Evolutionary conservation across 2,329 filamentous ascomycete genomes (phyloP), one percentile per base, ranked within the genome.

Genomic region (Curvularia sp.): DNA sequence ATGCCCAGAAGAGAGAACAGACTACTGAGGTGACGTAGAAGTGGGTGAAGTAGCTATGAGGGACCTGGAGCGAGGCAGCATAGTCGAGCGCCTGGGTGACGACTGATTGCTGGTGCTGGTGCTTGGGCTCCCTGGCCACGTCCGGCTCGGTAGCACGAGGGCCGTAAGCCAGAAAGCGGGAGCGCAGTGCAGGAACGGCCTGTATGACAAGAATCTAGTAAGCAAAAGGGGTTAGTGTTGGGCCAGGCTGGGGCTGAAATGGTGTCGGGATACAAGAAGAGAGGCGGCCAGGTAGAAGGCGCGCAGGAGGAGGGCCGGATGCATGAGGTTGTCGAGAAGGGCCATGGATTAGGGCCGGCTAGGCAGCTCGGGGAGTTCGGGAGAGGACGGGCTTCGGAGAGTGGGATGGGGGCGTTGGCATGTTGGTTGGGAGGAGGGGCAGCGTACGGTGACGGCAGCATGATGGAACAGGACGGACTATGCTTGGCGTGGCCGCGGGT

Each of bases 41-140:
- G 68, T 95, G 90, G 43, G 84, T 85, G 77, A 98, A 98, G 88
- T 91, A 98, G 61, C 85, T 85, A 78, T 98, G 95, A 22, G 94
- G 93, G 35, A 97, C 89, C 72, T 86, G 85, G 65, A 84, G 75
- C 38, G 76, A 78, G 33, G 85, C 83, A 20, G 85, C 69, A 57
- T 72, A 73, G 67, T 88, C 85, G 58, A 87, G 78, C 46, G 81
- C 49, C 22, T 57, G 63, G 18, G 47, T 54, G 46, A 69, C 6
- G 18, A 47, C 15, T 13, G 64, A 62, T 44, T 53, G 49, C 49
- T 60, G 57, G 30, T 41, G 48, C 20, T 41, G 49, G 13, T 41
- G 49, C n/a, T 33, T 31, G 28, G 28, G 46, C 18, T 41, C 41
- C 48, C n/a, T 49, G 46, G 44, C 51, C 26, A 20, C 50, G 31